Evolutionary conservation across 495 filamentous ascomycete genomes (phyloP).

Genomic region (Patellaria atrata): DNA sequence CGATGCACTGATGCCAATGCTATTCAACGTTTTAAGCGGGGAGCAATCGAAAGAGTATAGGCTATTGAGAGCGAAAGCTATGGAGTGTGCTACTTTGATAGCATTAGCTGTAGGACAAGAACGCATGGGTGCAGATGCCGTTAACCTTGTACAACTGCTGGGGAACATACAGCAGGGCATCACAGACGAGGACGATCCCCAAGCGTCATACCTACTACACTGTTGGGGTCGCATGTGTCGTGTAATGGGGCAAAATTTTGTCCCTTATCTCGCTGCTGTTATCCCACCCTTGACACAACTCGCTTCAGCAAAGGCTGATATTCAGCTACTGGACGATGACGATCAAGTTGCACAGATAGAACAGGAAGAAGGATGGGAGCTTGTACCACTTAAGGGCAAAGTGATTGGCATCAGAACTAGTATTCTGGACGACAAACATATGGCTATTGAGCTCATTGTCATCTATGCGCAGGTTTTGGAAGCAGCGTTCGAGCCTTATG

Average conservation of each 20-base stretch:
- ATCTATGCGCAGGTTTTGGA: slow-evolving; percentile 94
- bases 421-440: slow-evolving; percentile 94
- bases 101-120: slow-evolving; percentile 90
- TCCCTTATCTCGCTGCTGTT: slow-evolving; percentile 80
- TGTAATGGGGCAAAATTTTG: slow-evolving; percentile 76
- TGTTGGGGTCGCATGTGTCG: slow-evolving; percentile 99
- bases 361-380: slow-evolving; percentile 95
- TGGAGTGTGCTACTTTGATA: slow-evolving; percentile 98
- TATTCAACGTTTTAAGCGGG: slow-evolving; percentile 75
- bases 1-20: slow-evolving; percentile 80
- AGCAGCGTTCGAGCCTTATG: slow-evolving; percentile 81
- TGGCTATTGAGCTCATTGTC: slow-evolving; percentile 92
- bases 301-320: slow-evolving; percentile 90
- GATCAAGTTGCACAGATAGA: slow-evolving; percentile 86
- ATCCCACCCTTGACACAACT: slow-evolving; percentile 89
- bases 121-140: slow-evolving; percentile 74
- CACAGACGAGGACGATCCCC: slow-evolving; percentile 85
- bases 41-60: slow-evolving; percentile 88
- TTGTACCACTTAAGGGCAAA: slow-evolving; percentile 91
- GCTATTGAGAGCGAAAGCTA: slow-evolving; percentile 86
- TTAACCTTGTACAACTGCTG: slow-evolving; percentile 71
- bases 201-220: slow-evolving; percentile 93
- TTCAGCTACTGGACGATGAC: slow-evolving; percentile 91
- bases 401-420: slow-evolving; percentile 97
- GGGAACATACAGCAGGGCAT: slow-evolving; percentile 78